A percentile compares a stretch with the other conserved stretches of the same genome.
These are phyloP conservation scores for Flaveria linearis DNA, from an alignment of 129 eudicot species.

Conservation along the genomic window DNA sequence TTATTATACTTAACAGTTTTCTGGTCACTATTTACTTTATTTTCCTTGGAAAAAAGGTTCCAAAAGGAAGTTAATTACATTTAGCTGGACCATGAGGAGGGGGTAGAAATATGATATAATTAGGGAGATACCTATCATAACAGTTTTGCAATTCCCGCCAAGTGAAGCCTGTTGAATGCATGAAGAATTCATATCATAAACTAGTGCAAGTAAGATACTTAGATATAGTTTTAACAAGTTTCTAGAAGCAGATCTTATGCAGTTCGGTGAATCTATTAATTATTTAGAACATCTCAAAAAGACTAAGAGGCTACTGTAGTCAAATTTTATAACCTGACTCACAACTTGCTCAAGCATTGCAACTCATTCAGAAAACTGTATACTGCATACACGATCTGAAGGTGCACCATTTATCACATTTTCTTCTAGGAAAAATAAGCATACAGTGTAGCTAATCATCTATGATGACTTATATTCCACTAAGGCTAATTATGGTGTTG, in stretches of 20 bases:
- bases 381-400: neutral
- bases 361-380: slow-evolving; percentile 3
- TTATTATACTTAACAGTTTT: slow-evolving; percentile 15
- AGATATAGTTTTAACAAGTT: slow-evolving; percentile 16
- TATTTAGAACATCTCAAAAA: slow-evolving; percentile 20
- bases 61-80: slow-evolving; percentile 7
- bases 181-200: slow-evolving; percentile 23
- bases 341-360: neutral
- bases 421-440: slow-evolving; percentile 6
- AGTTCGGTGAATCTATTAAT: neutral
- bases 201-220: slow-evolving; percentile 3
- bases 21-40: slow-evolving; percentile 10
- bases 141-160: slow-evolving; percentile 99
- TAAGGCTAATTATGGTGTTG: neutral
- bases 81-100: slow-evolving; percentile 5
- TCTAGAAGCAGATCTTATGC: slow-evolving; percentile 1
- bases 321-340: neutral
- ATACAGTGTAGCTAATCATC: slow-evolving; percentile 13
- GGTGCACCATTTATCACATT: slow-evolving; percentile 9
- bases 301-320: neutral
- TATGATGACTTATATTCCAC: neutral
- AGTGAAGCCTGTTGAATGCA: slow-evolving; percentile 82
- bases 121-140: slow-evolving; percentile 78
- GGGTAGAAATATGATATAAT: slow-evolving; percentile 3
- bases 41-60: slow-evolving; percentile 3